These are phyloP conservation scores for Houttuynia cordata DNA, from an alignment of 164 flowering plant species.

Conservation along the genomic window DNA sequence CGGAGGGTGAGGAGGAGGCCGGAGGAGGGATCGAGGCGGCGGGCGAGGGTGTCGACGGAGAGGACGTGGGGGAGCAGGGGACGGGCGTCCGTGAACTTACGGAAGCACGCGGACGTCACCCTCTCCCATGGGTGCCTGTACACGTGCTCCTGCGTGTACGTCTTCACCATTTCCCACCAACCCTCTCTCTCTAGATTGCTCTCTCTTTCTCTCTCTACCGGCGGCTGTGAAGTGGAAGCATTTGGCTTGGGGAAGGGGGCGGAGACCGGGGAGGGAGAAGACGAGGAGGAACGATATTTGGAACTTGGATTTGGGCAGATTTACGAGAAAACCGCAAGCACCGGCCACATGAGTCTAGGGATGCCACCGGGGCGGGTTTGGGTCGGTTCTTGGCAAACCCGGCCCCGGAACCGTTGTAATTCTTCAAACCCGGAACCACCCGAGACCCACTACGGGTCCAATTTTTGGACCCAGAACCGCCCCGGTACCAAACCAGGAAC, in stretches of 20 bases:
- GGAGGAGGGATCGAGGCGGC: constrained; percentile 45
- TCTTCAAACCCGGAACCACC: too few species aligned
- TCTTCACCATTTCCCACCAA: constrained; percentile 48
- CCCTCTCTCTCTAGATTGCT: background rate
- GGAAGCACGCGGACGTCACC: constrained; percentile 91
- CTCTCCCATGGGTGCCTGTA: constrained; percentile 97
- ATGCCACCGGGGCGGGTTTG: too few species aligned
- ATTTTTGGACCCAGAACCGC: too few species aligned
- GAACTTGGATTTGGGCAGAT: too few species aligned
- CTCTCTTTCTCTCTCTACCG: background rate
- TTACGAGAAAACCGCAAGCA: too few species aligned
- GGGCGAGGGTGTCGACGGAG: constrained; percentile 76
- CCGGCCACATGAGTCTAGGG: too few species aligned
- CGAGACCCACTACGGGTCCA: too few species aligned
- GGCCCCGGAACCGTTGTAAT: too few species aligned
- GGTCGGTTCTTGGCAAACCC: too few species aligned
- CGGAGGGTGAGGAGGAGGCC: constrained; percentile 82
- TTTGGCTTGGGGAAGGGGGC: background rate
- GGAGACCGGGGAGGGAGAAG: too few species aligned
- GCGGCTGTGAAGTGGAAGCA: background rate
- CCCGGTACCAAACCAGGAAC: too few species aligned
- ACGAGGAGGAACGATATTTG: too few species aligned
- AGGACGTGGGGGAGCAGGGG: constrained; percentile 68
- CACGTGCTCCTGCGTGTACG: constrained; percentile 74
- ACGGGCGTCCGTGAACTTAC: constrained; percentile 86